phyloP scores from a whole-genome alignment of 306 rosid species.

The Rosa rugosa region DNA sequence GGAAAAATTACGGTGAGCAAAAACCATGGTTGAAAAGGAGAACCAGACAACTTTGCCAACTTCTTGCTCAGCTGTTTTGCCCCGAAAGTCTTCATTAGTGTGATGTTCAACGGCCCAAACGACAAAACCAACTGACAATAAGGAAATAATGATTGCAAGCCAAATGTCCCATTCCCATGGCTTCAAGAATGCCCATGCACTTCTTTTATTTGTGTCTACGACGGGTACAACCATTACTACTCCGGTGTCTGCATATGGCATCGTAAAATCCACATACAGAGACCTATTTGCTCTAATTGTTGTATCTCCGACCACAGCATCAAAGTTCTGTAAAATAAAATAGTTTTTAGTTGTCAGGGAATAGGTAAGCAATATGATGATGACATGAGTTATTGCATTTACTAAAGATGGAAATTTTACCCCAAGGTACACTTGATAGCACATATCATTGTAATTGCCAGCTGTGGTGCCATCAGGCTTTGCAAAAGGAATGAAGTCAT shows the following conservation, averaged over 20 bases:
- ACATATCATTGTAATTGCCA: slow-evolving; percentile 33
- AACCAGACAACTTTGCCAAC: slow-evolving; percentile 15
- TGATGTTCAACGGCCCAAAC: slow-evolving; percentile 33
- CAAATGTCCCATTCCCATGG: slow-evolving; percentile 42
- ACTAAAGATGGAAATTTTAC: slow-evolving; percentile 17
- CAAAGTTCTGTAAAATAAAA: no score
- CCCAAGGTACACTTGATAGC: slow-evolving; percentile 25
- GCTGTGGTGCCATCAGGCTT: slow-evolving; percentile 1
- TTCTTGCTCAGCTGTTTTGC: background rate
- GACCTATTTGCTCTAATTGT: no score
- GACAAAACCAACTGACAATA: background rate
- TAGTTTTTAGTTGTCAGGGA: background rate
- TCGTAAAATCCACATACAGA: no score
- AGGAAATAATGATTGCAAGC: slow-evolving; percentile 23
- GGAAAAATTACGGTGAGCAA: background rate
- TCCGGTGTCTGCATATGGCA: no score
- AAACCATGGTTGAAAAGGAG: background rate
- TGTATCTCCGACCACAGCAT: no score
- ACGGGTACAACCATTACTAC: no score
- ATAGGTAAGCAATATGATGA: no score
- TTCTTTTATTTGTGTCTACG: background rate
- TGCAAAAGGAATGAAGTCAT: slow-evolving; percentile 35
- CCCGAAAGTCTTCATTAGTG: no score
- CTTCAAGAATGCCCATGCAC: slow-evolving; percentile 42
- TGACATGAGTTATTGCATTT: background rate